Base-by-base conservation (phyloP, 352 stramenopile genomes). In the Pseudoperonospora humuli region DNA sequence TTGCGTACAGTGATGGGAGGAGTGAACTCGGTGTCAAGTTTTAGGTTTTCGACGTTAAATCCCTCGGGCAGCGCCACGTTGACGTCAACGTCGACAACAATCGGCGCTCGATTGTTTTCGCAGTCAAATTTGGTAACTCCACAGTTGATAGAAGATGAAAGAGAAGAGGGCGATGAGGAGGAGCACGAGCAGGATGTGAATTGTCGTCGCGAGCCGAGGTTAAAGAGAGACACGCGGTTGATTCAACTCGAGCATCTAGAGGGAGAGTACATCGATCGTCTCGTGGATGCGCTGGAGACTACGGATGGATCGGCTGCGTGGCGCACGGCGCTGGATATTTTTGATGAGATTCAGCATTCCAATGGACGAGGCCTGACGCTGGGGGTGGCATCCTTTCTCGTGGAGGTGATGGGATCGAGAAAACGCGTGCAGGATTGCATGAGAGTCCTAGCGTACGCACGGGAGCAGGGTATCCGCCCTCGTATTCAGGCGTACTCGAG, bases 401-500 rank as follows among this genome's bases (percentile, higher is more conserved):
- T 93, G 14, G 70, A 84, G 23, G 56, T 81, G 15, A 56, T 90
- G 18, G 61, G 75, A 3, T 27, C 60, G 11, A 70, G 71, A 34
- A 42, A 61, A 23, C 54, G 64, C 10, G 49, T 70, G 9, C 28
- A 57, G 11, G 75, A 87, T 28, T 82, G 74, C 50, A 67, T 93
- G 36, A 67, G 75, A 0, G 61, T 81, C 39, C 54, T 93, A 33
- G 67, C 70, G 5, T 93, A 80, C 42, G 50, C 75, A 15, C 69
- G 80, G 17, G 61, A 81, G 14, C 61, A 86, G 32, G 72, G 75
- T 33, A 42, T 85, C n/a, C 77, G 79, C 3, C 77, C 80, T 13
- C 77, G 75, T 27, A 93, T 93, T 45, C 73, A 86, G 47, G 62
- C 77, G 25, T 93, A 93, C 66, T 93, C 80, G 31, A 73, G 59